phyloP scores from a whole-genome alignment of 2,329 filamentous ascomycete species.

The Fusarium subglutinans region DNA sequence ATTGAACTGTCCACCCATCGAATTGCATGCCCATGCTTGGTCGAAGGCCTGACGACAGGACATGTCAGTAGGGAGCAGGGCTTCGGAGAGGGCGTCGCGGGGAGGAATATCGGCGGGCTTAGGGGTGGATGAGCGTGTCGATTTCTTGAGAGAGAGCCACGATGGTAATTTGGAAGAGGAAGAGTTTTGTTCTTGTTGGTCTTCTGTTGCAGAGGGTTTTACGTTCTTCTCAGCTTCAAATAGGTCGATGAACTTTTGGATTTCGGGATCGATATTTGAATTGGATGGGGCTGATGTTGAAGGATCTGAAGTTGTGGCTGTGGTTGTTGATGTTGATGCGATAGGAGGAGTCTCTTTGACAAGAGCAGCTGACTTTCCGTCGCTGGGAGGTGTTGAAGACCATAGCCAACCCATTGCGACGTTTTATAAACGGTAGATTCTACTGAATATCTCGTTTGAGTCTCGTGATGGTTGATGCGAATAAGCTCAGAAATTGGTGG shows the following conservation, averaged over 20 bases:
- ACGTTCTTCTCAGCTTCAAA: conserved; percentile 49
- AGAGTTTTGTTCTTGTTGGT: conserved; percentile 28
- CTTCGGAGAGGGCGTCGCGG: conserved; percentile 65
- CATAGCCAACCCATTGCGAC: conserved; percentile 70
- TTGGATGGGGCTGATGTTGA: conserved; percentile 25
- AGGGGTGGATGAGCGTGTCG: conserved; percentile 40
- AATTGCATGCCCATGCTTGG: conserved; percentile 92
- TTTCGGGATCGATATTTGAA: conserved; percentile 57
- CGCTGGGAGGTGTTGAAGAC: conserved; percentile 51
- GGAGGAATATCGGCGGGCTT: conserved; percentile 39
- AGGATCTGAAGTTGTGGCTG: conserved; percentile 23
- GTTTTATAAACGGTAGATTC: not conserved
- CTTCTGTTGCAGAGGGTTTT: conserved; percentile 32
- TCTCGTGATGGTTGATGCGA: not conserved
- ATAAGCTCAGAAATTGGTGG: not conserved
- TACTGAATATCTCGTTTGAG: not conserved
- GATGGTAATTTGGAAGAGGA: conserved; percentile 47
- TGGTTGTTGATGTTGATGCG: conserved; percentile 32
- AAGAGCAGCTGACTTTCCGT: conserved; percentile 38
- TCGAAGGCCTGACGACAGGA: conserved; percentile 93
- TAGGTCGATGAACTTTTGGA: conserved; percentile 63
- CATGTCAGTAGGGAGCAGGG: conserved; percentile 82
- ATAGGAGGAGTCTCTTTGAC: conserved; percentile 36
- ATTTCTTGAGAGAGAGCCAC: conserved; percentile 48
- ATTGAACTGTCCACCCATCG: conserved; percentile 89